Base-by-base conservation (phyloP, 148 eudicot species). In the Fagopyrum tataricum region DNA sequence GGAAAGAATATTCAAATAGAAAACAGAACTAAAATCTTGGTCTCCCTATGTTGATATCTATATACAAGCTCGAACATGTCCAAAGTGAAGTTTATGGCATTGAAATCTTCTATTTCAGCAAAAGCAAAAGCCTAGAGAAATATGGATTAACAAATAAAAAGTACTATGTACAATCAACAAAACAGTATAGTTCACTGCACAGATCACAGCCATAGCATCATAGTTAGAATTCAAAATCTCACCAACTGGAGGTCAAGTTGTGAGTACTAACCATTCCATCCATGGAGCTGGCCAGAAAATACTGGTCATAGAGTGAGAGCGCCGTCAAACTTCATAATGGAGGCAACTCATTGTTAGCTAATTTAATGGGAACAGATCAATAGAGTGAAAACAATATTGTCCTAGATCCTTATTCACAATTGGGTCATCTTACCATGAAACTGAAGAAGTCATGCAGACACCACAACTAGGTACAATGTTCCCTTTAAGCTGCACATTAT, bases 251-350 rank as follows among this genome's bases (percentile, higher is more conserved):
- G 24, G 23, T 3, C 31, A 41, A 61, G 40, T 15, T 26, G 20
- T 31, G 44, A 39, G 37, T 20, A 85, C 90, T 85, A 43, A 85
- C 91, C 75, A 79, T 82, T 80, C 91, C 92, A 82, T 88, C 92
- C 90, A 88, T 84, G 70, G 92, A 86, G 84, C 92, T 88, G 20
- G 87, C 88, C 78, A 86, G 40, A 67, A 86, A 88, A 77, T 84
- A 86, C 74, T 80, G 89, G 68, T 85, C 87, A 76, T 81, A 78
- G 72, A 78, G 73, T 76, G 78, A 82, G 73, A 88, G 90, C 17
- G 87, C 79, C 71, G 70, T 74, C 87, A 86, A 83, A 78, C 92
- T 88, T 53, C 87, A 80, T 31, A 76, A 14, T 18, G 43, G 58
- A 76, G 56, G 14, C 53, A 66, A 55, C 23, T 14, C 26, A 11